Evolutionary conservation across 2,329 filamentous ascomycete species (phyloP).

Genomic region (Rhynchosporium graminicola): DNA sequence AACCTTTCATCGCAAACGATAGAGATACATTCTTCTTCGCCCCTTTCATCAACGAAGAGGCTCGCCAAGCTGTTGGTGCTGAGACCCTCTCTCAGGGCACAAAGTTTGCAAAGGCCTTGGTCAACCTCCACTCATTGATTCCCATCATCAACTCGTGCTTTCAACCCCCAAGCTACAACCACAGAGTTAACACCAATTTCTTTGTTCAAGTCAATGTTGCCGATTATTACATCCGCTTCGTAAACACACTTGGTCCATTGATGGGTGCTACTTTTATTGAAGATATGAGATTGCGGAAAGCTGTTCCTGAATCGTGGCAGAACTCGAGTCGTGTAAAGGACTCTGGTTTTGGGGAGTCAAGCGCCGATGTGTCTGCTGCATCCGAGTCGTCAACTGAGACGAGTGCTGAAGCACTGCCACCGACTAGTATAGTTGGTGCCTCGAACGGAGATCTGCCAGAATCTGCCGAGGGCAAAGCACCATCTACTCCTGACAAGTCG

Average conservation of each 20-base stretch:
- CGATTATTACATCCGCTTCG: conserved; percentile 76
- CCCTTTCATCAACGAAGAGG: conserved; percentile 55
- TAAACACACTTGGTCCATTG: conserved; percentile 74
- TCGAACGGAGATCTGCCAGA: conserved; percentile 14
- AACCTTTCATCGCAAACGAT: conserved; percentile 60
- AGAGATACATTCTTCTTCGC: conserved; percentile 66
- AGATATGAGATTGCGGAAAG: conserved; percentile 72
- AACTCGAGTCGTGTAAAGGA: conserved; percentile 32
- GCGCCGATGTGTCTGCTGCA: conserved; percentile 20
- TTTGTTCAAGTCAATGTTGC: conserved; percentile 80
- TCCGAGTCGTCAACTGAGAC: conserved; percentile 23
- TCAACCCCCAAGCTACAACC: conserved; percentile 57
- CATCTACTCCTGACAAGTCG: conserved; percentile 15
- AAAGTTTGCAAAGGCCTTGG: conserved; percentile 72
- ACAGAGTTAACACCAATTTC: conserved; percentile 57
- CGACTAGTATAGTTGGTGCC: background rate
- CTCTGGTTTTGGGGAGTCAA: conserved; percentile 28
- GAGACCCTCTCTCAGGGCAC: conserved; percentile 66
- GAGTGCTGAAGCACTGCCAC: background rate
- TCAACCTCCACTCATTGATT: conserved; percentile 74
- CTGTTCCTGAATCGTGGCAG: conserved; percentile 70
- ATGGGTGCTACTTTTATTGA: conserved; percentile 83
- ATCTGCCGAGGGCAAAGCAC: background rate
- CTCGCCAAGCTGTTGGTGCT: conserved; percentile 42
- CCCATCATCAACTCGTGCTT: conserved; percentile 76